Evolutionary conservation across 1,139 yeast genomes (phyloP).

Genomic region (Diutina catenulata): DNA sequence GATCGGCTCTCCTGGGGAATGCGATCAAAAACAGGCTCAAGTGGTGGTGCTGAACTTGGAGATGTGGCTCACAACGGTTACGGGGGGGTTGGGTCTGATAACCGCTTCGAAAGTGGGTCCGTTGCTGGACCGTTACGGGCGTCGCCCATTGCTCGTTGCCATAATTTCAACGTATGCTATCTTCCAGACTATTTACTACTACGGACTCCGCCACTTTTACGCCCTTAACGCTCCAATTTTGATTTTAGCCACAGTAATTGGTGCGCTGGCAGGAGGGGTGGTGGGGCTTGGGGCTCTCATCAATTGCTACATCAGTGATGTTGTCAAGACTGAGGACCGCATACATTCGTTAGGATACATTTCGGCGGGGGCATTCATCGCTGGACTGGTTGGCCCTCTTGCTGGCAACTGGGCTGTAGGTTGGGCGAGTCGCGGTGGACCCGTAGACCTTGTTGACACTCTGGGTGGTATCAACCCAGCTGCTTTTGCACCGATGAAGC

Average conservation of each 20-base stretch:
- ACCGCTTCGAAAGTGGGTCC: constrained; percentile 43
- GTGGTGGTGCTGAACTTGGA: constrained; percentile 25
- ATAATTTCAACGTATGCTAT: constrained; percentile 14
- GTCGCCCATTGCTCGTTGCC: constrained; percentile 32
- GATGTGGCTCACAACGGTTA: constrained; percentile 17
- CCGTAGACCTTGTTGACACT: too few relatives aligned
- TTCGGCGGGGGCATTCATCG: constrained; percentile 46
- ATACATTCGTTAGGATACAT: constrained; percentile 44
- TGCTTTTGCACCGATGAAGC: constrained; percentile 18
- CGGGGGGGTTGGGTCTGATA: constrained; percentile 20
- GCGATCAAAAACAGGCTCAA: constrained; percentile 24
- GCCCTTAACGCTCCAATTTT: constrained; percentile 21
- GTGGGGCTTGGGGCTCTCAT: constrained; percentile 37
- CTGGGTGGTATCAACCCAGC: too few relatives aligned
- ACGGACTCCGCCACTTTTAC: constrained; percentile 19
- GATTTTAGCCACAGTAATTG: constrained; percentile 26
- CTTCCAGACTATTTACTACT: constrained; percentile 11
- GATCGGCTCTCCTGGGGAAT: constrained; percentile 11
- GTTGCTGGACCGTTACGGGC: constrained; percentile 54
- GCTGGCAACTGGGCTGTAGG: constrained; percentile 44
- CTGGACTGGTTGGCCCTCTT: constrained; percentile 56
- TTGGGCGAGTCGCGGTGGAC: too few relatives aligned
- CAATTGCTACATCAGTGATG: constrained; percentile 55
- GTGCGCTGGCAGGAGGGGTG: constrained; percentile 45
- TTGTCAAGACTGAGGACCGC: constrained; percentile 44